phyloP scores from a whole-genome alignment of 345 rosid species.

The Heritiera fomes region DNA sequence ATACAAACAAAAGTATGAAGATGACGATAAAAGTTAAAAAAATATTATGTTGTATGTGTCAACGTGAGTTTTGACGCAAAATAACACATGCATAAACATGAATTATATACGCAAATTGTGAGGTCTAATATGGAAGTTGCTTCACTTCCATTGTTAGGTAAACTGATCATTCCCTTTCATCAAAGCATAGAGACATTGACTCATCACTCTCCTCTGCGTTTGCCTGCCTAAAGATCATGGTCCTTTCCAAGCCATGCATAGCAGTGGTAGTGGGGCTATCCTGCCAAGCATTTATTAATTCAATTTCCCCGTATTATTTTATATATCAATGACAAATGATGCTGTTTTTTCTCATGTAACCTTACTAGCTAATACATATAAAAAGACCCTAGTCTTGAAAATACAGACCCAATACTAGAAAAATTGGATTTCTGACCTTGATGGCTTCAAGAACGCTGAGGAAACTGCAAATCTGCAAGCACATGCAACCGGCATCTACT shows the following conservation, averaged over 20 bases:
- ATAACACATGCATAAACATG: too few species aligned
- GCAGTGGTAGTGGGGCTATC: background rate
- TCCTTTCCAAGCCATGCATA: conserved; percentile 13
- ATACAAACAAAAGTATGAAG: too few species aligned
- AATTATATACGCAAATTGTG: too few species aligned
- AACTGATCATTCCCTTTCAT: background rate
- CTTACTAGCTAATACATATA: background rate
- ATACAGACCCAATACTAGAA: background rate
- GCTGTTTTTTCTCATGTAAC: background rate
- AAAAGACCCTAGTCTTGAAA: background rate
- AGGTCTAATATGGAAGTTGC: background rate
- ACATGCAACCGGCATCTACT: conserved; percentile 8
- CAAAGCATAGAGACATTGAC: conserved; percentile 12
- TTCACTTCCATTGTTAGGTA: background rate
- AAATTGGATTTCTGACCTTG: conserved; percentile 13
- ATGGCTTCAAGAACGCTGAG: conserved; percentile 1
- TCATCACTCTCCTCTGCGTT: conserved; percentile 12
- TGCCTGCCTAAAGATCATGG: background rate
- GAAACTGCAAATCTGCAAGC: conserved; percentile 15
- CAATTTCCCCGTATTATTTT: background rate
- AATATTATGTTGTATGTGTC: too few species aligned
- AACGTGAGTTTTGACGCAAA: too few species aligned
- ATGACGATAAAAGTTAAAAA: too few species aligned
- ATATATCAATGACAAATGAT: too few species aligned
- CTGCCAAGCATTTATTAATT: conserved; percentile 5